Evolutionary conservation across 192 early-diverging fungal species (phyloP).

Genomic region (Umbelopsis vinacea): DNA sequence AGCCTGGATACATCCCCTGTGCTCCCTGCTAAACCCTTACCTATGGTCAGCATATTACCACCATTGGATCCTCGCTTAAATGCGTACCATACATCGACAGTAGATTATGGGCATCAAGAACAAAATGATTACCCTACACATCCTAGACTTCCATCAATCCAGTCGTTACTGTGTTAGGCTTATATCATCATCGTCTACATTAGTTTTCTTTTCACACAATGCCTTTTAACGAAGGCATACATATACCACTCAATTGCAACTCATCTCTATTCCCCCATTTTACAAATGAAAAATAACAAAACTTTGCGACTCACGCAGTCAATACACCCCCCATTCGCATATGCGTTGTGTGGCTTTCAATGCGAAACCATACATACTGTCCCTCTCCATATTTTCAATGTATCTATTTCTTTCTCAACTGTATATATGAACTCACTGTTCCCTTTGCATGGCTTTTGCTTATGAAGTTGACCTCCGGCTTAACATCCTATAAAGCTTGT

Average conservation of each 20-base stretch:
- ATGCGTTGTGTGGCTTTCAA: neutral
- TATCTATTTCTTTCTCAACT: too few species aligned
- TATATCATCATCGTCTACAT: too few species aligned
- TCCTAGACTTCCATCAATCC: constrained; percentile 19
- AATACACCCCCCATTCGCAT: neutral
- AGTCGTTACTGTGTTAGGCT: neutral
- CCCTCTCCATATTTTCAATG: neutral
- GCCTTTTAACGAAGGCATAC: neutral
- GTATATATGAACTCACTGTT: too few species aligned
- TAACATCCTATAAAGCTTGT: too few species aligned
- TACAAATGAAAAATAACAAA: neutral
- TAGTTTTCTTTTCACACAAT: neutral
- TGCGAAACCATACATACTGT: neutral
- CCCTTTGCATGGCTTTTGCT: too few species aligned
- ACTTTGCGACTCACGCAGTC: neutral
- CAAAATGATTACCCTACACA: neutral
- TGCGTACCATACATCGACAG: neutral
- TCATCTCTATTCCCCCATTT: too few species aligned
- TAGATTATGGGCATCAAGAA: neutral
- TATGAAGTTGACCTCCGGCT: too few species aligned
- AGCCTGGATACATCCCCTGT: constrained; percentile 9
- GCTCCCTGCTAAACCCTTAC: neutral
- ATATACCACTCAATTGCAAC: constrained; percentile 10
- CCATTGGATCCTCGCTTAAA: constrained; percentile 11
- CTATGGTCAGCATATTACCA: neutral